Evolutionary conservation across 768 basidiomycete species (phyloP).

Genomic region (Rhodotorula paludigena): DNA sequence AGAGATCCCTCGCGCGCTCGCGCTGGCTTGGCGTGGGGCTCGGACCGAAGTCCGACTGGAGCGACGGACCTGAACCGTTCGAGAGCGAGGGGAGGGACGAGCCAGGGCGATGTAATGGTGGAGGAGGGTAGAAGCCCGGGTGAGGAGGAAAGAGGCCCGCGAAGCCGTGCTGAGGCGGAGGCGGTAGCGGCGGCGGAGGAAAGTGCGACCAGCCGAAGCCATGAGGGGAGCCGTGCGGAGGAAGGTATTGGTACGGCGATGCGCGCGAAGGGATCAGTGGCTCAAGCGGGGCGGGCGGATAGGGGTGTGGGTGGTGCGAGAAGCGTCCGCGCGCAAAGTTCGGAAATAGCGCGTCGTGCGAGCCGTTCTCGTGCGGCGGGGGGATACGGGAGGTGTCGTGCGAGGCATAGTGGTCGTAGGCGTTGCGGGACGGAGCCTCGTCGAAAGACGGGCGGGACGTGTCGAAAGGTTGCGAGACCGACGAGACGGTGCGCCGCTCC

Average conservation of each 20-base stretch:
- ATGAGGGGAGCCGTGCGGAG: not conserved
- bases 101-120: not conserved
- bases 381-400: not conserved
- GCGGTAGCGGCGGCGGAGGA: too few relatives aligned
- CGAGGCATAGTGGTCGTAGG: too few relatives aligned
- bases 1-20: not conserved
- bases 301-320: not conserved
- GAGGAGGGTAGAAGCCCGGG: not conserved
- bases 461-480: not conserved
- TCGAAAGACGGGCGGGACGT: not conserved
- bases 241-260: not conserved
- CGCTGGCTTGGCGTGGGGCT: not conserved
- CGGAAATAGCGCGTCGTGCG: not conserved
- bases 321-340: not conserved
- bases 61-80: too few relatives aligned
- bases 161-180: not conserved
- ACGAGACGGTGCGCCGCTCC: slow-evolving; percentile 2
- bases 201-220: too few relatives aligned
- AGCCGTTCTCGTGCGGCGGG: not conserved
- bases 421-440: too few relatives aligned
- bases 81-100: not conserved
- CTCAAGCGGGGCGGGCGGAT: not conserved
- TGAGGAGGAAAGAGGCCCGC: not conserved
- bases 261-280: not conserved
- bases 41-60: not conserved